Percentiles rank a stretch among this genome's conserved stretches.
Conservation (phyloP, 2,329 filamentous ascomycete genomes). For the Pseudocercospora eumusae region DNA sequence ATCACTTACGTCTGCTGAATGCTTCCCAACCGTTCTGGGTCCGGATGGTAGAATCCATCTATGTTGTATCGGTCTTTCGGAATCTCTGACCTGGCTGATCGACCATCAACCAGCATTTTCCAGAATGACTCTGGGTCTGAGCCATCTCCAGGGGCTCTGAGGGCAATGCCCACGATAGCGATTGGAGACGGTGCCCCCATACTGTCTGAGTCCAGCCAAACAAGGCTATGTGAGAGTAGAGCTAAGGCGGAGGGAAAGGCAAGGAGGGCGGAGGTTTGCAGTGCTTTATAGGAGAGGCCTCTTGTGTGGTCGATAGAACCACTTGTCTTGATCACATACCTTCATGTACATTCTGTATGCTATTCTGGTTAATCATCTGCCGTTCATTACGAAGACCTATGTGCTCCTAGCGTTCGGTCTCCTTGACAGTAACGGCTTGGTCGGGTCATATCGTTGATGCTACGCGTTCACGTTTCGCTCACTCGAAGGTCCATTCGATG, state of each 20-base stretch:
- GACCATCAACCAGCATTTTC: constrained; percentile 13
- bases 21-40: constrained; percentile 12
- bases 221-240: too few species aligned
- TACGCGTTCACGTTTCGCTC: neutral
- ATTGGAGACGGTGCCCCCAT: constrained; percentile 3
- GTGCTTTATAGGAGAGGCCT: neutral
- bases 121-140: constrained; percentile 16
- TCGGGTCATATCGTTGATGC: neutral
- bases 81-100: constrained; percentile 12
- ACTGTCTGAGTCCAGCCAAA: neutral
- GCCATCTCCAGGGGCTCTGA: constrained; percentile 12
- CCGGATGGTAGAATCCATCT: constrained; percentile 21
- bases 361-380: neutral
- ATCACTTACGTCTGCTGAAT: constrained; percentile 13
- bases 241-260: too few species aligned
- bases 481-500: neutral
- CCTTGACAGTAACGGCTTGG: too few species aligned
- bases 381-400: neutral
- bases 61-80: constrained; percentile 17
- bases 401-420: neutral
- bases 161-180: constrained; percentile 14
- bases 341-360: neutral
- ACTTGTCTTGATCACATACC: neutral
- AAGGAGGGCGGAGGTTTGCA: too few species aligned
- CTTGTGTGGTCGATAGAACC: neutral